Evolutionary conservation across 495 filamentous ascomycete species (phyloP), one percentile per base, ranked within the genome.

Genomic region (Trichoderma erinaceum): DNA sequence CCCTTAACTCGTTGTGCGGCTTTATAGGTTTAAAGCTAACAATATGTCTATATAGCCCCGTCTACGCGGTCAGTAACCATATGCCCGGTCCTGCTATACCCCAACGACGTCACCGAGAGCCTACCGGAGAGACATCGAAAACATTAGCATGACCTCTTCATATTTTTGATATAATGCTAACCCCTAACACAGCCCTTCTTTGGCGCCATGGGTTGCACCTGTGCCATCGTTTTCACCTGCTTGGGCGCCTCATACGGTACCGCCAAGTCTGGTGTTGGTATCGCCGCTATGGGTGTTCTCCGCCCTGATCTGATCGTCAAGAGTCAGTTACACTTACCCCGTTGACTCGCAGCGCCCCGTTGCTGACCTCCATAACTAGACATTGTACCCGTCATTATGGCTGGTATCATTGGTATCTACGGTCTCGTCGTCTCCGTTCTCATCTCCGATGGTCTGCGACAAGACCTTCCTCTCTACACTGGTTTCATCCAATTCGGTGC

Each of bases 341-440:
- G 63, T 68, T 21, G 29, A 67, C 48, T n/a, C n/a, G 48, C 48
- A 38, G n/a, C 48, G 4, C 58, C 25, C 43, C 48, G 64, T 48
- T 43, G 66, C 74, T 79, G 69, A 78, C 16, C 4, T 68, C 43
- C 23, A 38, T 12, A 2, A 10, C 23, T 71, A 99, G 95, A 98
- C 85, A 97, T 99, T 77, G 93, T 99, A 69, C 95, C 95, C 76
- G 95, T 99, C 80, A 96, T 99, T 87, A 99, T 99, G 95, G 95
- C 95, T 85, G 95, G 95, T 98, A 99, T 99, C 83, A 97, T 99
- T 80, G 96, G 91, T 89, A 99, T 99, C 82, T 99, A 99, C 85
- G 95, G 95, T 74, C 87, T 99, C 66, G 95, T 99, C 83, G 95
- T 99, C 67, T 97, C 94, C 4, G 95, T 99, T 80, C 80, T 99